These are phyloP conservation scores for Syncephalastrum sp. DNA, from an alignment of 371 early-diverging fungal species.

Conservation along the genomic window DNA sequence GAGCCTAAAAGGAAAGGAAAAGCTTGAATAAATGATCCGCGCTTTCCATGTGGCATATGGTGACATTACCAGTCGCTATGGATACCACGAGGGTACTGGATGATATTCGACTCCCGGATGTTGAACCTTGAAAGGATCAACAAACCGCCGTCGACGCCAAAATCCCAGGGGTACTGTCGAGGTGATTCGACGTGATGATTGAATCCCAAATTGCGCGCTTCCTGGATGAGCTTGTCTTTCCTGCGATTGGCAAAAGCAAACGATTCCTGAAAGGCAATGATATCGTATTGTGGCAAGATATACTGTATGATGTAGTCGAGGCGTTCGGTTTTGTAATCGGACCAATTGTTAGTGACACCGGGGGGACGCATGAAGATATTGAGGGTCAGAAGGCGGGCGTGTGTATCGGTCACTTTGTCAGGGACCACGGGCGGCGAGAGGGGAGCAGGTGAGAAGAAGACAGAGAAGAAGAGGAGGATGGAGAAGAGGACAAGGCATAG, in stretches of 20 bases:
- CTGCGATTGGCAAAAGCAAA: conserved; percentile 74
- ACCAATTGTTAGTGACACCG: conserved; percentile 66
- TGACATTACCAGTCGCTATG: conserved; percentile 61
- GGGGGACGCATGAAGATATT: conserved; percentile 90
- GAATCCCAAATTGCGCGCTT: conserved; percentile 71
- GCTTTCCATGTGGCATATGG: conserved; percentile 9
- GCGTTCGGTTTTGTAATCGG: conserved; percentile 77
- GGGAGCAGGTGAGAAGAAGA: conserved; percentile 32
- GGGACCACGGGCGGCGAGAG: conserved; percentile 23
- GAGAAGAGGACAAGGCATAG: conserved; percentile 28
- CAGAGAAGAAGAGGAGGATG: conserved; percentile 37
- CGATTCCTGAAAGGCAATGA: conserved; percentile 82
- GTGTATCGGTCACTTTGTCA: conserved; percentile 18
- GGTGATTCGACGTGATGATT: conserved; percentile 54
- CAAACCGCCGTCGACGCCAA: conserved; percentile 80
- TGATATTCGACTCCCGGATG: conserved; percentile 51
- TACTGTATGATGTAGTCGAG: conserved; percentile 63
- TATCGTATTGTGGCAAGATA: conserved; percentile 68
- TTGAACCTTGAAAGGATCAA: conserved; percentile 73
- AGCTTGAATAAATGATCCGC: neutral
- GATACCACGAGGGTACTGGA: conserved; percentile 67
- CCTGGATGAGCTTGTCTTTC: conserved; percentile 45
- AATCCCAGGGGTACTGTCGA: conserved; percentile 58
- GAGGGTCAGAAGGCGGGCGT: conserved; percentile 68
- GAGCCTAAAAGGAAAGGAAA: conserved; percentile 14